phyloP scores from a whole-genome alignment of 306 rosid species.

The Astragalus membranaceus region DNA sequence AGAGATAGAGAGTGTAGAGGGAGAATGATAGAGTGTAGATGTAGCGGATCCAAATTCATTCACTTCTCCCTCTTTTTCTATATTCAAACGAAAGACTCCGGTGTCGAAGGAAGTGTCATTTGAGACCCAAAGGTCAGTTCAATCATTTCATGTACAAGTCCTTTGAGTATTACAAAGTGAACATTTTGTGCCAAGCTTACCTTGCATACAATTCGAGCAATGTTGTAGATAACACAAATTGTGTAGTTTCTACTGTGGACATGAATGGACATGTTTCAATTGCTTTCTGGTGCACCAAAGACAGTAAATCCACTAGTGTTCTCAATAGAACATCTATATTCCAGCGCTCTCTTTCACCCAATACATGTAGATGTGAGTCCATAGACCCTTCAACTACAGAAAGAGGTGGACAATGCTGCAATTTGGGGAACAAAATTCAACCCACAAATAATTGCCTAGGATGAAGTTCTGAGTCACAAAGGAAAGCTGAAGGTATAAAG shows the following conservation, averaged over 20 bases:
- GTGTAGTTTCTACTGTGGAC: conserved; percentile 44
- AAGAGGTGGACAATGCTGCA: conserved; percentile 88
- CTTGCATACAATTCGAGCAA: conserved; percentile 76
- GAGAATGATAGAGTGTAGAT: no score
- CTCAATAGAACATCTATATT: conserved; percentile 73
- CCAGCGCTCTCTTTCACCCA: conserved; percentile 94
- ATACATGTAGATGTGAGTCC: conserved; percentile 76
- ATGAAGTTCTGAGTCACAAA: conserved; percentile 6
- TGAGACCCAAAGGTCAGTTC: not conserved
- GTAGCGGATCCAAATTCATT: not conserved
- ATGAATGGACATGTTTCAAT: conserved; percentile 71
- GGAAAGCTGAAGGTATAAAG: not conserved
- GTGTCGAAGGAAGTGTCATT: conserved; percentile 8
- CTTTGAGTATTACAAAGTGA: not conserved
- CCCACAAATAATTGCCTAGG: conserved; percentile 7
- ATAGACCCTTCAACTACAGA: conserved; percentile 80
- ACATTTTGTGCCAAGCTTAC: conserved; percentile 32
- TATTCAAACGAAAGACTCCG: not conserved
- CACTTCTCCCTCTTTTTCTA: not conserved
- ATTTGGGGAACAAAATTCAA: conserved; percentile 2
- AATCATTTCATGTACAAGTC: conserved; percentile 20
- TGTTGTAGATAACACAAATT: conserved; percentile 45
- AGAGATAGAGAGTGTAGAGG: no score
- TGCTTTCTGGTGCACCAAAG: conserved; percentile 60
- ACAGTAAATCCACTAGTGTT: conserved; percentile 61